A percentile compares a stretch with the other conserved stretches of the same genome.
These are phyloP conservation scores for Myriosclerotinia duriaeana DNA, from an alignment of 2,329 filamentous ascomycete genomes.

Conservation along the genomic window DNA sequence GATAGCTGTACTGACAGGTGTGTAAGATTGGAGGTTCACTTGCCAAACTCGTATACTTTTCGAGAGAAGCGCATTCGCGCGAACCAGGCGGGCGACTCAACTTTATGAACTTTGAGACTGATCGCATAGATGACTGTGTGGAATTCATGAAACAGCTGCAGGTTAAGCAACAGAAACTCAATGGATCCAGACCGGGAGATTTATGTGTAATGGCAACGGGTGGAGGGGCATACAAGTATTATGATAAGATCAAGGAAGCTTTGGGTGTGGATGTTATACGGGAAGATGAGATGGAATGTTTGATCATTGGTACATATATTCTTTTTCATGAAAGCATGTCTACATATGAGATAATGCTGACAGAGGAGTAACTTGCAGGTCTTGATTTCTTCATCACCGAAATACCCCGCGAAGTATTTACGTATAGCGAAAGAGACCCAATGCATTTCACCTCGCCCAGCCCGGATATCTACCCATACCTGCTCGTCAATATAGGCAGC, in stretches of 20 bases:
- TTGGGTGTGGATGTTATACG: conserved; percentile 84
- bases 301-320: conserved; percentile 74
- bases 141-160: conserved; percentile 87
- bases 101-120: conserved; percentile 95
- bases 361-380: conserved; percentile 50
- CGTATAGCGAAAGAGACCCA: conserved; percentile 85
- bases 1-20: conserved; percentile 22
- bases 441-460: conserved; percentile 82
- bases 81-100: conserved; percentile 87
- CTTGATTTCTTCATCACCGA: conserved; percentile 99
- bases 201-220: conserved; percentile 94
- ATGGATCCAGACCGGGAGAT: conserved; percentile 68
- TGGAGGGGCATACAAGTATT: conserved; percentile 94
- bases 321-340: neutral
- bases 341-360: neutral
- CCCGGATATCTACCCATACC: conserved; percentile 89
- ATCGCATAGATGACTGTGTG: conserved; percentile 89
- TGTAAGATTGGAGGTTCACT: conserved; percentile 87
- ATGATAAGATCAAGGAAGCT: conserved; percentile 81
- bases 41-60: conserved; percentile 96
- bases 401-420: conserved; percentile 95
- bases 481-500: conserved; percentile 96
- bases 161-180: conserved; percentile 73
- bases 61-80: conserved; percentile 75
- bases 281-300: conserved; percentile 98